These are phyloP conservation scores for Metschnikowia santaceciliae DNA, from an alignment of 805 yeast species.

Conservation along the genomic window DNA sequence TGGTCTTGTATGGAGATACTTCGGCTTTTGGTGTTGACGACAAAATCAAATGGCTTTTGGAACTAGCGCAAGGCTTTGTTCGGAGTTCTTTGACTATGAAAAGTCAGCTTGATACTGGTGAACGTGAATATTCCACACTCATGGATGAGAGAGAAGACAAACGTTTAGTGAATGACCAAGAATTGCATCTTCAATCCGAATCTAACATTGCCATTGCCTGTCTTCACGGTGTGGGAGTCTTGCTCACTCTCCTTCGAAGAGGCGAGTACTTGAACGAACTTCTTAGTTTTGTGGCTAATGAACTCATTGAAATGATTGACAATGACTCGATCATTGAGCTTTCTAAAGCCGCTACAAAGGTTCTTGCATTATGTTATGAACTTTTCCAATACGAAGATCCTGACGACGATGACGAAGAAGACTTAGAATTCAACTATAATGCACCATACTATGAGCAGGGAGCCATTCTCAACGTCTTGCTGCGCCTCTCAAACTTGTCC, in stretches of 20 bases:
- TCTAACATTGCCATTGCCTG: constrained; percentile 39
- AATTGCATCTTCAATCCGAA: constrained; percentile 28
- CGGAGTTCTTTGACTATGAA: constrained; percentile 28
- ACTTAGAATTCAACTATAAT: constrained; percentile 41
- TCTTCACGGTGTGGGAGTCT: constrained; percentile 44
- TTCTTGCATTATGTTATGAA: constrained; percentile 56
- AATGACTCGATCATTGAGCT: constrained; percentile 41
- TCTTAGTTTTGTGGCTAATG: constrained; percentile 25
- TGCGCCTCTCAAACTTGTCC: constrained; percentile 46
- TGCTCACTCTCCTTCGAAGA: constrained; percentile 42
- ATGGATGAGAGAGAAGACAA: constrained; percentile 36
- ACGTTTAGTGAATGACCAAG: constrained; percentile 32
- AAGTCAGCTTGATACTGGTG: constrained; percentile 36
- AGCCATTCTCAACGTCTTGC: constrained; percentile 38
- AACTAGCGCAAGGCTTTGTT: constrained; percentile 39
- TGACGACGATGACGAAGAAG: constrained; percentile 36
- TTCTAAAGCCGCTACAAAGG: constrained; percentile 51
- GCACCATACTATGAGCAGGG: constrained; percentile 54
- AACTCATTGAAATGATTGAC: constrained; percentile 41
- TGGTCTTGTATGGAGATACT: constrained; percentile 46
- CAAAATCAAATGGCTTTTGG: constrained; percentile 39
- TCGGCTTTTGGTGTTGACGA: constrained; percentile 50
- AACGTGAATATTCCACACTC: constrained; percentile 40
- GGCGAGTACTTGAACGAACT: constrained; percentile 42
- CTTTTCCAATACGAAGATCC: constrained; percentile 42